A percentile compares a stretch with the other conserved stretches of the same genome.
These are phyloP conservation scores for Monilinia vaccinii-corymbosi DNA, from an alignment of 2,329 filamentous ascomycete species.

Conservation along the genomic window DNA sequence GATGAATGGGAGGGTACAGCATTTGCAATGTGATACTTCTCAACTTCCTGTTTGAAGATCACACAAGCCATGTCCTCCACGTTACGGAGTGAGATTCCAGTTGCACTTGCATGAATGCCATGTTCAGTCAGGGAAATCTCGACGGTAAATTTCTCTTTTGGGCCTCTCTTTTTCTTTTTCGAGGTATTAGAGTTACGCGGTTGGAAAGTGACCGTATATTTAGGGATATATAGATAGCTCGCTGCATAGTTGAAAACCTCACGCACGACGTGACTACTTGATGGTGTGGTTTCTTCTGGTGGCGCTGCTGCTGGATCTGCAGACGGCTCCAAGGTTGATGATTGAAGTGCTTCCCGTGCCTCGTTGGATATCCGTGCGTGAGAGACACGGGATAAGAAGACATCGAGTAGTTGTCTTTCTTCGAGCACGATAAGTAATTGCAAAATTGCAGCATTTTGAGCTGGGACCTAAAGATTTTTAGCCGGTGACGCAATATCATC, in stretches of 20 bases:
- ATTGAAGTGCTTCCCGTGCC: no score
- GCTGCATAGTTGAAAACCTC: constrained; percentile 6
- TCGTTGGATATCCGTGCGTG: not conserved
- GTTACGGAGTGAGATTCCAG: no score
- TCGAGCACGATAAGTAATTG: constrained; percentile 2
- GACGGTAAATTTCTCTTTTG: not conserved
- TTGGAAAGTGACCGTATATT: not conserved
- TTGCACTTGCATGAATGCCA: not conserved
- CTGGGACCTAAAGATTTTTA: not conserved
- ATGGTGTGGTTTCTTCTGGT: not conserved
- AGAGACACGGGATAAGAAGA: not conserved
- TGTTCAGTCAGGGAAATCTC: not conserved
- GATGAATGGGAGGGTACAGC: not conserved
- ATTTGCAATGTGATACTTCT: constrained; percentile 1
- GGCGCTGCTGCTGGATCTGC: not conserved
- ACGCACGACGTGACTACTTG: not conserved
- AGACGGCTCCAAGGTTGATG: not conserved
- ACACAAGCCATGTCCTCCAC: not conserved
- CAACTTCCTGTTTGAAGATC: not conserved
- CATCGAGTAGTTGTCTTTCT: not conserved
- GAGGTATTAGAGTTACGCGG: no score
- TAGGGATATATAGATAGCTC: not conserved
- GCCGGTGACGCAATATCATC: not conserved
- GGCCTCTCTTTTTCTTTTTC: not conserved
- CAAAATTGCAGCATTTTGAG: not conserved